Base-by-base conservation (phyloP, 768 basidiomycete species). In the Lactarius sp. region DNA sequence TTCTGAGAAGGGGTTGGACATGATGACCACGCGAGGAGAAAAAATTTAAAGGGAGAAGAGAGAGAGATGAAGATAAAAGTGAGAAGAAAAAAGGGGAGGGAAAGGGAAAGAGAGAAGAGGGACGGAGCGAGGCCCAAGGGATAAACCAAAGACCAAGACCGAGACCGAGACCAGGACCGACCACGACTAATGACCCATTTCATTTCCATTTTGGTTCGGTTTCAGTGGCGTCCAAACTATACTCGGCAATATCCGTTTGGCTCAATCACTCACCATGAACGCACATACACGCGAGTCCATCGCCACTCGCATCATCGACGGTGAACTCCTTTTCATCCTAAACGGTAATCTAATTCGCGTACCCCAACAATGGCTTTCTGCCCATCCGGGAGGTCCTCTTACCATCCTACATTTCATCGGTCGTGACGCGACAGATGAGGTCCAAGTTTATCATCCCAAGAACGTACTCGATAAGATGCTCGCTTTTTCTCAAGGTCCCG, bases 361-460 rank as follows among this genome's bases (percentile, higher is more conserved):
- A 14, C 84, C 92, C 6, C 74, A 78, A 12, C 73, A 78, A 14
- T 98, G 94, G 94, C 84, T 94, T n/a, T 75, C 81, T 4, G 78
- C 83, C 4, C 96, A 98, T 72, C 97, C 97, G 0, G 97, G 97
- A 49, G 94, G 96, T 44, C 74, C 83, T 4, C 86, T 98, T 54
- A 82, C 94, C 14, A 84, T 99, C 61, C 85, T 96, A 31, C 97
- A 99, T 76, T 98, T 94, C 70, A 86, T 98, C 47, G 97, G 96
- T 3, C 83, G 96, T 60, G 95, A 99, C 72, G 95, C 96, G 0
- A 84, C 92, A 0, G 90, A 96, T 77, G 97, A 99, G 74, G 90
- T 98, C 39, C 84, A 92, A 66, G 96, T 94, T 22, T 98, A 90
- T 76, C 97, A 99, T 72, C 78, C 79, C 7, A 80, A 83, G 42